phyloP scores from a whole-genome alignment of 2,329 filamentous ascomycete genomes.

The Phoma herbarum region DNA sequence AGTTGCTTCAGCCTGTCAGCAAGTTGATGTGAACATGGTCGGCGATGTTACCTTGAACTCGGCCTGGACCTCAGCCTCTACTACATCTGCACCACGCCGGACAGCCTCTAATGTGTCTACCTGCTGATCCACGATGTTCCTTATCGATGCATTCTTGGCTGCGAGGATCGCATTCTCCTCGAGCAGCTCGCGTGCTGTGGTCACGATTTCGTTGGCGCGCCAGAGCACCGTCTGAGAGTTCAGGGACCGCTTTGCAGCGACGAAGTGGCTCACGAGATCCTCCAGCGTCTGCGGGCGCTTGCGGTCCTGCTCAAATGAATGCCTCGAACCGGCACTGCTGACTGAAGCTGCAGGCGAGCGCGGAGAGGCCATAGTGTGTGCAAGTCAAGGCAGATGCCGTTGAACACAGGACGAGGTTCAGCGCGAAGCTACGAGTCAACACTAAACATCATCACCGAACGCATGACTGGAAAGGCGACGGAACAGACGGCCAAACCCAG shows the following conservation, averaged over 20 bases:
- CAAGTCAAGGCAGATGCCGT: not conserved
- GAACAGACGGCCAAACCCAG: conserved; percentile 1
- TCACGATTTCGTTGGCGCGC: conserved; percentile 86
- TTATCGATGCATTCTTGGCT: conserved; percentile 57
- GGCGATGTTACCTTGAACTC: conserved; percentile 53
- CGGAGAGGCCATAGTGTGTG: conserved; percentile 48
- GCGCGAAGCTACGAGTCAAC: conserved; percentile 3
- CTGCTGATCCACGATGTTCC: conserved; percentile 56
- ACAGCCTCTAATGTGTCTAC: conserved; percentile 55
- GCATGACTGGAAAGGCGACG: not conserved
- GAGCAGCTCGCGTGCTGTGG: conserved; percentile 74
- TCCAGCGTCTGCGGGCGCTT: conserved; percentile 66
- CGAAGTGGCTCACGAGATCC: conserved; percentile 81
- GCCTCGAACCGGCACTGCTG: conserved; percentile 46
- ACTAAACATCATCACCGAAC: not conserved
- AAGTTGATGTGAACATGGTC: conserved; percentile 10
- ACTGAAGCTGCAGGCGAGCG: conserved; percentile 53
- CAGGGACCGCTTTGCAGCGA: conserved; percentile 86
- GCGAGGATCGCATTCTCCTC: conserved; percentile 80
- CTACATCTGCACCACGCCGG: conserved; percentile 53
- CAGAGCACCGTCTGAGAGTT: conserved; percentile 84
- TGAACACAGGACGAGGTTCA: not conserved
- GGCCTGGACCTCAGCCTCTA: conserved; percentile 53
- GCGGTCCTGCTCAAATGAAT: conserved; percentile 34
- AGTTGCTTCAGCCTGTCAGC: conserved; percentile 54